Evolutionary conservation across 2,329 filamentous ascomycete species (phyloP), one percentile per base, ranked within the genome.

Genomic region (Parasarocladium wereldwijsianum): DNA sequence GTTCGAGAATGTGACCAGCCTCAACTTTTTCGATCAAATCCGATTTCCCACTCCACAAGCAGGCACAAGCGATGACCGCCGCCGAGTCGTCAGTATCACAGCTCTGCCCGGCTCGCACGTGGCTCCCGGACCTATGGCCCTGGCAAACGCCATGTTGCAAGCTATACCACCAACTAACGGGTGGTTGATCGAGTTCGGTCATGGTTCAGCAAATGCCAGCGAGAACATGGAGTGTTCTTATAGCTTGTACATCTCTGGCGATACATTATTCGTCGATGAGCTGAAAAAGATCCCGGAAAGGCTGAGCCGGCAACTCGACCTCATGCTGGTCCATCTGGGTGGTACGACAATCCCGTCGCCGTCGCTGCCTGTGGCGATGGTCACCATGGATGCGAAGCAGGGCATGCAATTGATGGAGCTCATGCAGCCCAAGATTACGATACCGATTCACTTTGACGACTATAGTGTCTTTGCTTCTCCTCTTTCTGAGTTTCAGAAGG

Each of bases 371-470:
- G 47, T 77, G 35, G 34, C 77, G 15, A 77, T 77, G 72, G 67
- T 77, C 3, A 78, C 72, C 0, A 79, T 79, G 72, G 72, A 78
- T 45, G 72, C 64, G 14, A 57, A 62, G 42, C 67, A 76, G 46
- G 72, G 72, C 0, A 39, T 78, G 17, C 51, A 73, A 49, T 44
- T 79, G 36, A 64, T 79, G 45, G 52, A 58, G 39, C 39, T 77
- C 34, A 62, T 79, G 18, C 51, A 69, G 17, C 68, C 72, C 4
- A 66, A 74, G 15, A 33, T 76, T 29, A 76, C 69, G 5, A 67
- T 79, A 25, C 71, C 72, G 4, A 64, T 76, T 21, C 70, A 76
- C 43, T 75, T 61, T 41, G 70, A 76, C 43, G 70, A 76, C 40
- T 78, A 79, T 39, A 61, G 68, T 37, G 66, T 72, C 3, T 70